These are phyloP conservation scores for Umbelopsis vinacea DNA, from an alignment of 192 early-diverging fungal genomes.

Conservation along the genomic window DNA sequence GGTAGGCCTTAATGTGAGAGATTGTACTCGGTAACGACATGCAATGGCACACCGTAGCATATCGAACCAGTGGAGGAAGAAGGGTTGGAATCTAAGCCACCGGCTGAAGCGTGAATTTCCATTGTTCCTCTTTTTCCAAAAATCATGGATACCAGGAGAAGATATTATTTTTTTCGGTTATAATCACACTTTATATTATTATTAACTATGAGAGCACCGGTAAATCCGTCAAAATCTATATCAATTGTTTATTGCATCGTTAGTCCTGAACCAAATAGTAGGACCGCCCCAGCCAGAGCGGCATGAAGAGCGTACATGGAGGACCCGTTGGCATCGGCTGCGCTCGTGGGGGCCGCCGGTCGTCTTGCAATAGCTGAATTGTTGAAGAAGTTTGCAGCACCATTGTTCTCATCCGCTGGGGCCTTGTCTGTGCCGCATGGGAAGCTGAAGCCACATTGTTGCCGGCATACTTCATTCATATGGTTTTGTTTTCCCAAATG, in stretches of 20 bases:
- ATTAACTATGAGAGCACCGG: neutral
- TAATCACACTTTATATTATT: neutral
- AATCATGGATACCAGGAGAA: neutral
- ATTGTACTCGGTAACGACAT: conserved; percentile 9
- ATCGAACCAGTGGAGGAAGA: neutral
- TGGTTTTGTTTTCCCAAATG: conserved; percentile 5
- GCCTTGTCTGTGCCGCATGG: neutral
- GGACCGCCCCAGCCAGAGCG: neutral
- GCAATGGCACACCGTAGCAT: conserved; percentile 11
- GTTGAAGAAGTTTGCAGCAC: neutral
- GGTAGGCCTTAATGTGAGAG: neutral
- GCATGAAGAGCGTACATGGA: conserved; percentile 15
- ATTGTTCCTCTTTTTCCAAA: neutral
- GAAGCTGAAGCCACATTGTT: conserved; percentile 6
- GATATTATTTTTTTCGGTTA: neutral
- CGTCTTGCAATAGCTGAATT: neutral
- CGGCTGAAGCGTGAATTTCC: neutral
- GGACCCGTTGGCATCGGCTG: neutral
- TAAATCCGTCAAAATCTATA: neutral
- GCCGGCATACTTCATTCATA: neutral
- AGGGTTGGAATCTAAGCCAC: conserved; percentile 1
- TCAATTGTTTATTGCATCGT: neutral
- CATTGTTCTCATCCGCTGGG: conserved; percentile 1
- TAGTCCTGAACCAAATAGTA: conserved; percentile 8
- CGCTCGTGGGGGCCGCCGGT: neutral